Conservation (phyloP, 106 monocot species). For the Ottelia alismoides region DNA sequence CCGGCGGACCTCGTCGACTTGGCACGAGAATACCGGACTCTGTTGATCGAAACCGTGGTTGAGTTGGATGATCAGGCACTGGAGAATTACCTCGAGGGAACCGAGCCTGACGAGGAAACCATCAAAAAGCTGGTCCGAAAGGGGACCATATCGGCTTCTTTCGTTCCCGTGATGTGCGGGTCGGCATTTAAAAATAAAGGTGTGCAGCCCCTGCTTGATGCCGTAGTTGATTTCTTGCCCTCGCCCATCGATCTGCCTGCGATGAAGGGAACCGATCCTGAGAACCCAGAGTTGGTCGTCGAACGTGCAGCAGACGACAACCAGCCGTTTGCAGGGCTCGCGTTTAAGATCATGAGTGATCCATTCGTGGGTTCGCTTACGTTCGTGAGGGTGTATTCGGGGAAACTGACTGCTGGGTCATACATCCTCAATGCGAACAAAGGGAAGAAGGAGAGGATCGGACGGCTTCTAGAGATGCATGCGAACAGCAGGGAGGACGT, state of each 20-base stretch:
- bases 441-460: slow-evolving; percentile 89
- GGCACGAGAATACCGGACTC: slow-evolving; percentile 66
- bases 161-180: slow-evolving; percentile 96
- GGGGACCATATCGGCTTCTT: slow-evolving; percentile 55
- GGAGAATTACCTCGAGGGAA: slow-evolving; percentile 95
- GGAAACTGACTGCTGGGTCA: slow-evolving; percentile 72
- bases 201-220: slow-evolving; percentile 89
- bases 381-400: slow-evolving; percentile 81
- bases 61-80: slow-evolving; percentile 83
- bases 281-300: slow-evolving; percentile 51
- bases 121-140: slow-evolving; percentile 71
- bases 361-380: slow-evolving; percentile 94
- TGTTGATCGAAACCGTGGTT: slow-evolving; percentile 75
- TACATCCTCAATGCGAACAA: slow-evolving; percentile 96
- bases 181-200: slow-evolving; percentile 99
- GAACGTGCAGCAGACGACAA: slow-evolving; percentile 65
- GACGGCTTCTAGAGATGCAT: slow-evolving; percentile 97
- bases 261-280: slow-evolving; percentile 85
- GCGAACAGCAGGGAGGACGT: slow-evolving; percentile 94
- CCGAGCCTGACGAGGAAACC: slow-evolving; percentile 74
- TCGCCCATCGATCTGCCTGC: slow-evolving; percentile 91
- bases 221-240: slow-evolving; percentile 94
- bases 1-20: slow-evolving; percentile 72
- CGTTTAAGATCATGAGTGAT: slow-evolving; percentile 98
- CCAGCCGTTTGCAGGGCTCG: slow-evolving; percentile 88